Evolutionary conservation across 208 protist genomes (phyloP).

Genomic region (Herpetomonas muscarum): DNA sequence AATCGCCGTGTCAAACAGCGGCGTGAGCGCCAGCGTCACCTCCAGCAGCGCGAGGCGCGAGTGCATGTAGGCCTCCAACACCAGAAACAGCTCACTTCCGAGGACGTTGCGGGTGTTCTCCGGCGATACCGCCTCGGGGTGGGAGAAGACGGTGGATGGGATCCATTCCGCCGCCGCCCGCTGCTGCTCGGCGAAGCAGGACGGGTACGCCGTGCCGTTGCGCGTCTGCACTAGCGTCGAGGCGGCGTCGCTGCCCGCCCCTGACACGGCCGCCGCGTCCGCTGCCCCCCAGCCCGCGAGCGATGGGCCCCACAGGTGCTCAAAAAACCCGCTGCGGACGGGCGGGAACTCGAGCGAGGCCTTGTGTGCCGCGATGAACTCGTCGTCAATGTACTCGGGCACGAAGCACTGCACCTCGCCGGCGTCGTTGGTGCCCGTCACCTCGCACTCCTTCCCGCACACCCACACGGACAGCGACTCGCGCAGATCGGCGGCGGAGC

Average conservation of each 20-base stretch:
- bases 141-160: neutral
- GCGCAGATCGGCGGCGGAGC: neutral
- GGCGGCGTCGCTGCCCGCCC: too few relatives aligned
- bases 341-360: conserved; percentile 12
- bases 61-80: conserved; percentile 26
- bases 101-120: neutral
- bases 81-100: conserved; percentile 5
- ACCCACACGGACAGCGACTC: conserved; percentile 22
- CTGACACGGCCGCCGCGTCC: neutral
- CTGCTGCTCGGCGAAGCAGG: conserved; percentile 2
- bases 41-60: conserved; percentile 30
- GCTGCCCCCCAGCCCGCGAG: too few relatives aligned
- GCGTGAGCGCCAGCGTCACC: conserved; percentile 17
- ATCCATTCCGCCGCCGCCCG: neutral
- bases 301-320: conserved; percentile 1
- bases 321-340: conserved; percentile 13
- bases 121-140: neutral
- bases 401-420: conserved; percentile 27
- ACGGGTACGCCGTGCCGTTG: neutral
- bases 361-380: conserved; percentile 15
- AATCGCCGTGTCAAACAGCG: conserved; percentile 10
- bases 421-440: conserved; percentile 9
- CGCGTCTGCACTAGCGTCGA: neutral
- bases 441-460: conserved; percentile 26
- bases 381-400: conserved; percentile 33